phyloP scores from a whole-genome alignment of 805 yeast genomes.

The Wickerhamomyces bovis region DNA sequence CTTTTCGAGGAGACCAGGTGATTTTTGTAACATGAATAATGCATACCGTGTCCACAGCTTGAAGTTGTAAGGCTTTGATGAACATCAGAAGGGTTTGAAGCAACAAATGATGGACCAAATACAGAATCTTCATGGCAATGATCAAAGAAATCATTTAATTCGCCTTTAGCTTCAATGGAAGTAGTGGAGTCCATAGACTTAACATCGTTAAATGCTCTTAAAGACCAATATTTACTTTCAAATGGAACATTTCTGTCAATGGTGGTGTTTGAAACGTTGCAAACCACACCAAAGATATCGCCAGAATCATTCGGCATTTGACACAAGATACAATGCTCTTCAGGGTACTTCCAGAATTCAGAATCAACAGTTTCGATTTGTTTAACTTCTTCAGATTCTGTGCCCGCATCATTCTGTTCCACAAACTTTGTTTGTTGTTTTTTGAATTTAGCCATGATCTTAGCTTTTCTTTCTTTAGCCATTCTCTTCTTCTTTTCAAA shows the following conservation, averaged over 20 bases:
- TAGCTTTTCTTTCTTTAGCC: constrained; percentile 66
- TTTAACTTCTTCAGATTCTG: constrained; percentile 17
- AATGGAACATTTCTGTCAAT: constrained; percentile 62
- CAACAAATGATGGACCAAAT: constrained; percentile 71
- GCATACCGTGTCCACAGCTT: constrained; percentile 95
- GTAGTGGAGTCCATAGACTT: constrained; percentile 12
- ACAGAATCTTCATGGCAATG: constrained; percentile 33
- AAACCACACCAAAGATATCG: constrained; percentile 72
- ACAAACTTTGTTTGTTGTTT: constrained; percentile 75
- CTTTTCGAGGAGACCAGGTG: constrained; percentile 51
- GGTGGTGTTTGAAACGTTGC: constrained; percentile 52
- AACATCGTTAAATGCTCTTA: constrained; percentile 51
- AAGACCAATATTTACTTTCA: constrained; percentile 56
- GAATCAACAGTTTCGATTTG: background rate
- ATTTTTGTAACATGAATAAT: constrained; percentile 65
- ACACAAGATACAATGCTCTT: constrained; percentile 72
- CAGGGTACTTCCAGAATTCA: constrained; percentile 57
- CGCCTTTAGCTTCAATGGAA: constrained; percentile 19
- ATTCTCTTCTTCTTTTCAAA: constrained; percentile 54
- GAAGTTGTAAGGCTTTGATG: constrained; percentile 31
- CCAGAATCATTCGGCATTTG: constrained; percentile 64
- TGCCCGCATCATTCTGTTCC: constrained; percentile 38
- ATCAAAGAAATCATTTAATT: constrained; percentile 35
- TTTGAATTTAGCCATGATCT: constrained; percentile 71
- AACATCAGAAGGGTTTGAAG: constrained; percentile 19